Evolutionary conservation across 1,139 yeast species (phyloP).

Genomic region (Kodamaea plutei): DNA sequence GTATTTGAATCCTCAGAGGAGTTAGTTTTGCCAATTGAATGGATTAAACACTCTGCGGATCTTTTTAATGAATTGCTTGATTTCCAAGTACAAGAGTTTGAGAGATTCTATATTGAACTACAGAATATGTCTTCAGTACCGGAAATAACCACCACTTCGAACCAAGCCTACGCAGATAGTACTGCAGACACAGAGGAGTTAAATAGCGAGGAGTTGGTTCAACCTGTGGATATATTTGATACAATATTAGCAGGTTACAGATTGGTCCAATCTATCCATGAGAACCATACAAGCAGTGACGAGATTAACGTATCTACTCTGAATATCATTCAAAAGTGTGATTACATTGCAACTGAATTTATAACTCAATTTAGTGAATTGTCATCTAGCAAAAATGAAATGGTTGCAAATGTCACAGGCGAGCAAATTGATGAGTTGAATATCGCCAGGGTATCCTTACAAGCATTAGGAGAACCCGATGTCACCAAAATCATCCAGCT

Average conservation of each 20-base stretch:
- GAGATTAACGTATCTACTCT: slow-evolving; percentile 1
- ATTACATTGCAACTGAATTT: slow-evolving; percentile 21
- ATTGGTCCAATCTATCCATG: slow-evolving; percentile 29
- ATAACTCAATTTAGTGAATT: slow-evolving; percentile 21
- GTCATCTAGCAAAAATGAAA: slow-evolving; percentile 18
- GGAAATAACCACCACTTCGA: background rate
- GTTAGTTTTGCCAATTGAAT: slow-evolving; percentile 3
- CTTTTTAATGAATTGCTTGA: slow-evolving; percentile 17
- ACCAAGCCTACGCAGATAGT: slow-evolving; percentile 4
- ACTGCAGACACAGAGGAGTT: slow-evolving; percentile 17
- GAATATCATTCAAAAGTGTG: slow-evolving; percentile 17
- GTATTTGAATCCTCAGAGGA: slow-evolving; percentile 34
- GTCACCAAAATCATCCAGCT: slow-evolving; percentile 16
- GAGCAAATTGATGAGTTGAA: slow-evolving; percentile 23
- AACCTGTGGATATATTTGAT: slow-evolving; percentile 39
- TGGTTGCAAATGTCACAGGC: slow-evolving; percentile 23
- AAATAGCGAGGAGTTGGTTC: slow-evolving; percentile 28
- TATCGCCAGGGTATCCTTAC: slow-evolving; percentile 22
- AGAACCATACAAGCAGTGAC: slow-evolving; percentile 8
- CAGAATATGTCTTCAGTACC: slow-evolving; percentile 8
- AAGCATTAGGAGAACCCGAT: slow-evolving; percentile 18
- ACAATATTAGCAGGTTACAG: slow-evolving; percentile 30
- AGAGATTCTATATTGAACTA: slow-evolving; percentile 27
- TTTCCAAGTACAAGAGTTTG: slow-evolving; percentile 24
- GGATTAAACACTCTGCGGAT: slow-evolving; percentile 5